These are phyloP conservation scores for Skeletonema marinoi DNA, from an alignment of 108 stramenopile species.

Conservation along the genomic window DNA sequence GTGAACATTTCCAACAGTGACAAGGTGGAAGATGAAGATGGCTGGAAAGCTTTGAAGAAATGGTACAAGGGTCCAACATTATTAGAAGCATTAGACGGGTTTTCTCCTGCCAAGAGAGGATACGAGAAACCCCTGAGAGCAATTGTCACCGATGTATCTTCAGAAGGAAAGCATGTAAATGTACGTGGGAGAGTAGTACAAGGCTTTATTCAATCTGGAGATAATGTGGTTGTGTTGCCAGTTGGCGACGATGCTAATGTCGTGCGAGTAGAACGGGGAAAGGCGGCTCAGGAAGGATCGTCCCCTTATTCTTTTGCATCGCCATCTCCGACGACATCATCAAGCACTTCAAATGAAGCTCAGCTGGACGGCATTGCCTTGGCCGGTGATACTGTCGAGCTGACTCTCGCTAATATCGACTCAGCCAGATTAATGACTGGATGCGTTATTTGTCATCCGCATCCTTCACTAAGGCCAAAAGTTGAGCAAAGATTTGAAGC, in stretches of 20 bases:
- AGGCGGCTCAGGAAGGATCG: slow-evolving; percentile 44
- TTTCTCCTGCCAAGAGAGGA: slow-evolving; percentile 42
- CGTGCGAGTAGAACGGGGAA: slow-evolving; percentile 66
- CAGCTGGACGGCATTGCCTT: slow-evolving; percentile 56
- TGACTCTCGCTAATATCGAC: slow-evolving; percentile 78
- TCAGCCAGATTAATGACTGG: slow-evolving; percentile 73
- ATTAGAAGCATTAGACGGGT: slow-evolving; percentile 65
- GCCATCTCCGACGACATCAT: neutral
- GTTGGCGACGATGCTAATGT: slow-evolving; percentile 78
- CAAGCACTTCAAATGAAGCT: slow-evolving; percentile 30
- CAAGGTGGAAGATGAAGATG: slow-evolving; percentile 23
- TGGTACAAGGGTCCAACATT: slow-evolving; percentile 83
- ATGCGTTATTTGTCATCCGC: slow-evolving; percentile 73
- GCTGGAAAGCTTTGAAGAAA: slow-evolving; percentile 27
- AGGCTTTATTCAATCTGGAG: slow-evolving; percentile 73
- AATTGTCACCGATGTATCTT: slow-evolving; percentile 67
- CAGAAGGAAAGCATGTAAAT: slow-evolving; percentile 78
- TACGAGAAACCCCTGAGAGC: slow-evolving; percentile 54
- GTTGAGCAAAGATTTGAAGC: slow-evolving; percentile 60
- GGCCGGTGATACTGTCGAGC: slow-evolving; percentile 91
- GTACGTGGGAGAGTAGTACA: slow-evolving; percentile 77
- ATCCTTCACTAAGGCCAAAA: slow-evolving; percentile 54
- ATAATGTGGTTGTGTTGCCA: slow-evolving; percentile 77
- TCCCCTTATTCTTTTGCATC: slow-evolving; percentile 37
- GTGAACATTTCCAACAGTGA: slow-evolving; percentile 52